Evolutionary conservation across 2,329 filamentous ascomycete genomes (phyloP), one percentile per base, ranked within the genome.

Genomic region (Venturiaceae sp.): DNA sequence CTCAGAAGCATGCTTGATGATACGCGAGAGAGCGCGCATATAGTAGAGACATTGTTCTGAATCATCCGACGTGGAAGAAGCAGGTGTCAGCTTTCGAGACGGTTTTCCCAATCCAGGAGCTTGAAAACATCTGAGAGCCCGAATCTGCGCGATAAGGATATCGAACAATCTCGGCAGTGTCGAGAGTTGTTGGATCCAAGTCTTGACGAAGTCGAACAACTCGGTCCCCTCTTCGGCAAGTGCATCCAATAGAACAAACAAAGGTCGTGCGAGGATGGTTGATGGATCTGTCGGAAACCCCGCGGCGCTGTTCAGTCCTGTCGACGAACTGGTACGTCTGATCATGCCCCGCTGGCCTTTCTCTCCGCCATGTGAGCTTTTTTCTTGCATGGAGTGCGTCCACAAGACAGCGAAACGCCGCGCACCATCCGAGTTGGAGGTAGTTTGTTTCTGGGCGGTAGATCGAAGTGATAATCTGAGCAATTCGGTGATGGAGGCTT

Each of bases 231-330:
- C 85, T 60, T 92, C 86, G 19, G 82, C 73, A 1, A 97, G 76
- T 1, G 86, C 81, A 70, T 97, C 92, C 28, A 97, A 76, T 62
- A 95, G 80, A 11, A 95, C 74, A 62, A 96, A 87, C 19, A 96
- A 72, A 1, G 92, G 92, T 54, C 90, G 83, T 5, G 86, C 86
- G 41, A 97, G 85, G 89, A 62, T 36, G 26, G 28, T 23, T 37
- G 56, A 59, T 23, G 54, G 53, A 47, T 57, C 58, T 28, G 34
- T 33, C 13, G 58, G 58, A 11, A 59, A 33, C 7, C 26, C 44
- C 7, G n/a, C 28, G 5, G 47, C 28, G 32, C 23, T 54, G 11
- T 32, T 39, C n/a, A 53, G 7, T 19, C 32, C 57, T 68, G 66
- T n/a, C 68, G 65, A 14, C 65, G 63, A 67, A 52, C 5, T 55